Base-by-base conservation (phyloP, 441 rosid species). In the Mallotus japonicus region DNA sequence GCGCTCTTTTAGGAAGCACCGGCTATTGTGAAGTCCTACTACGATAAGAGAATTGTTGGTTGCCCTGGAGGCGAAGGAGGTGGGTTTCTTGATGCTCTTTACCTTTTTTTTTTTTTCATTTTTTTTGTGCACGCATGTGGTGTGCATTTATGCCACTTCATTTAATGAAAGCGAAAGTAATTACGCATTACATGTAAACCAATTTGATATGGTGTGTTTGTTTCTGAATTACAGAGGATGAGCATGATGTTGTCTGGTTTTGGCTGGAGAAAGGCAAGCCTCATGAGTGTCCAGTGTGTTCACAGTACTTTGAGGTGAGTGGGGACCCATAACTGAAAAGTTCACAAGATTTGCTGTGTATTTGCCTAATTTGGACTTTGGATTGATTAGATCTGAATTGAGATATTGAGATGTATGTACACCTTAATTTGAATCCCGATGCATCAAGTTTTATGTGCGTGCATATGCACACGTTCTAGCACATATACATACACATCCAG, bases 201-300 rank as follows among this genome's bases (percentile, higher is more conserved):
- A 2, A 64, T 61, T 67, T 71, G 28, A 70, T 65, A 49, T 66
- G 14, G 9, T 56, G 42, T 71, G 59, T 44, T 9, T 70, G 15
- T 42, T 69, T 69, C 61, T 56, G 6, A 53, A 67, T 67, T 74
- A 72, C 85, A 95, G 98, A 95, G 89, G 98, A 95, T 50, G 98
- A 93, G 75, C 99, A 95, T 73, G 98, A 95, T 62, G 93, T 91
- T 63, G 97, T 93, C 66, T 95, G 99, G 98, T 95, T 93, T 83
- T 91, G 98, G 98, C 88, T 95, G 85, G 88, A 90, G 88, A 95
- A 95, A 81, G 98, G 89, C 86, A 85, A 87, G 85, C 86, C 92
- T 3, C 82, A 82, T 64, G 97, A 91, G 79, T 93, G 99, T 83
- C 98, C 97, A 1, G 98, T 93, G 70, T 95, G 99, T 82, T 49